Base-by-base conservation (phyloP, 75 land plant genomes). In the Pinus tabuliformis region DNA sequence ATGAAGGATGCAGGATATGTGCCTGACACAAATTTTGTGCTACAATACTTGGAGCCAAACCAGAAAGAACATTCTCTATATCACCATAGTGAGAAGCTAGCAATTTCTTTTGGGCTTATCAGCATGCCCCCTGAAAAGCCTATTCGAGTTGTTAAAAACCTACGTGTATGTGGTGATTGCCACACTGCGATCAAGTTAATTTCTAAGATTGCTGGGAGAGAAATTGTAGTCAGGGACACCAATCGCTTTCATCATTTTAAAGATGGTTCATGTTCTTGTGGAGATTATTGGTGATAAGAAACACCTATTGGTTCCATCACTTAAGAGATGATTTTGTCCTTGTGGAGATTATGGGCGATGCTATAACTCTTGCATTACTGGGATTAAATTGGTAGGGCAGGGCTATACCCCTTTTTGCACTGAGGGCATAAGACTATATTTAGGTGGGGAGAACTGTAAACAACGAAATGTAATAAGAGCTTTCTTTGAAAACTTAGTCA, bases 41-140 rank as follows among this genome's bases (percentile, higher is more conserved):
- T 76, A 16, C 61, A 33, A 21, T 61, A 78, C 30, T 80, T 42
- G 26, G 80, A 57, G 26, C 56, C 28, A 17, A 56, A 80, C 45
- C 52, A 59, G 21, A 39, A 62, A 59, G 75, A 70, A 15, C 62
- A 42, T 28, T 70, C 24, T 57, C 52, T 79, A 36, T 70, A 61
- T 4, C 73, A 61, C 73, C 83, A 73, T 45, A 71, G 83, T 58
- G 83, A 81, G 76, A 80, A 70, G 83, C 39, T 81, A 42, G 83
- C 82, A 72, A 72, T 80, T 58, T 77, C 83, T 52, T 81, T 58
- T 72, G 83, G 83, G n/a, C 75, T 81, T 24, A 61, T 80, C 28
- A 24, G 28, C 45, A 78, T 81, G 57, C 82, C 82, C 30, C 72
- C 66, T n/a, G 83, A 75, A 17, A 72, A 37, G 16, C 75, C 75